Evolutionary conservation across 2,329 filamentous ascomycete species (phyloP).

Genomic region (Apiospora sp.): DNA sequence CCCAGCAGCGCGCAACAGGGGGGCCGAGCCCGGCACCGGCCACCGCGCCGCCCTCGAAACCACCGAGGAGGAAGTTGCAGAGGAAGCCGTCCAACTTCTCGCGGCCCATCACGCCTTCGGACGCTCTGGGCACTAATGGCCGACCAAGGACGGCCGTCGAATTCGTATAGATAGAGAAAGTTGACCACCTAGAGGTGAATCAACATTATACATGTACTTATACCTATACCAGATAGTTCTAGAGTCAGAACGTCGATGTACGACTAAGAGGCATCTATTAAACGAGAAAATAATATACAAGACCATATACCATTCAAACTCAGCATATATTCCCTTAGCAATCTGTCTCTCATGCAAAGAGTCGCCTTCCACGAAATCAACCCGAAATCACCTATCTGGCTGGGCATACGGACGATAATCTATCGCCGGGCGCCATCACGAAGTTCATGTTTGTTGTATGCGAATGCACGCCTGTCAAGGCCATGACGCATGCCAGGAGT

Average conservation of each 20-base stretch:
- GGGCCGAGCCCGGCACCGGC: not conserved
- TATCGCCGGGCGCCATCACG: not conserved
- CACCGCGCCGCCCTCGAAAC: conserved; percentile 15
- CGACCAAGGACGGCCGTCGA: not conserved
- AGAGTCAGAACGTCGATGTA: conserved; percentile 2
- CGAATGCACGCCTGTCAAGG: not conserved
- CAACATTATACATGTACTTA: not conserved
- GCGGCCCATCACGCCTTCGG: conserved; percentile 32
- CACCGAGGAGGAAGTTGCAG: not conserved
- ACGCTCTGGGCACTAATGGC: not conserved
- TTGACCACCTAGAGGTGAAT: not conserved
- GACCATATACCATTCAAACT: not conserved
- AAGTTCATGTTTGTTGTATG: not conserved
- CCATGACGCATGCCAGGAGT: not conserved
- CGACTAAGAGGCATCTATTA: not conserved
- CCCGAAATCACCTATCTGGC: not conserved
- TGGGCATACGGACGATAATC: not conserved
- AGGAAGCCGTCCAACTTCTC: conserved; percentile 39
- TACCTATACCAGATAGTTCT: not conserved
- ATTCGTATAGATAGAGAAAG: not conserved
- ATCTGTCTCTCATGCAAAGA: not conserved
- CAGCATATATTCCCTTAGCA: not conserved
- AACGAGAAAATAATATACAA: not conserved
- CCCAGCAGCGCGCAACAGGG: not conserved
- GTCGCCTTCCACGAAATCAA: not conserved